These are phyloP conservation scores for Arabidopsis hybrid DNA, from an alignment of 441 rosid genomes.

Conservation along the genomic window DNA sequence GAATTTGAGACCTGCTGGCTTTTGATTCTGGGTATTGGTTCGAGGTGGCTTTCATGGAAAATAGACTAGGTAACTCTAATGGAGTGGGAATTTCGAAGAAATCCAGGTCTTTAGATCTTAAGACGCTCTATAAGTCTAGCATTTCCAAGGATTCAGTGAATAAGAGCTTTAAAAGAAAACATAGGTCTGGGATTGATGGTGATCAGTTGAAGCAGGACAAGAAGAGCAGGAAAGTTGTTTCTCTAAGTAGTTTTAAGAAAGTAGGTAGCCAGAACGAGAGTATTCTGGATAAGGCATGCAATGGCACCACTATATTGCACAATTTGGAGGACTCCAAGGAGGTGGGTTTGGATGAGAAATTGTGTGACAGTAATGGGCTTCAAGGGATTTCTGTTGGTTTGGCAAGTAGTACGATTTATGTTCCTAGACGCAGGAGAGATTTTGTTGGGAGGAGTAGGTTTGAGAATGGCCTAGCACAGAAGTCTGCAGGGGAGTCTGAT, in stretches of 20 bases:
- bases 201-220: constrained; percentile 59
- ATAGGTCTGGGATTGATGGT: constrained; percentile 46
- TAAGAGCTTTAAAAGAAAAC: constrained; percentile 71
- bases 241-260: constrained; percentile 61
- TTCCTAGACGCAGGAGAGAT: constrained; percentile 85
- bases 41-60: constrained; percentile 81
- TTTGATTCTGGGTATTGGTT: constrained; percentile 56
- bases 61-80: constrained; percentile 67
- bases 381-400: constrained; percentile 59
- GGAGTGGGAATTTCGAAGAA: constrained; percentile 78
- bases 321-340: constrained; percentile 52
- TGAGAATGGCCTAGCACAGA: constrained; percentile 50
- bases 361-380: constrained; percentile 46
- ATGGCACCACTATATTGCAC: constrained; percentile 50
- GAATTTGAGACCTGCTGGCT: constrained; percentile 59
- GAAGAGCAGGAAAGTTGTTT: constrained; percentile 67
- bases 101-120: constrained; percentile 91
- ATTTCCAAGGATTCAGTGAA: constrained; percentile 48
- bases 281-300: constrained; percentile 60
- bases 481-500: constrained; percentile 49
- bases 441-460: constrained; percentile 71
- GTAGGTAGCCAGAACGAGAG: constrained; percentile 52
- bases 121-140: constrained; percentile 72
- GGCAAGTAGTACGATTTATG: constrained; percentile 53
- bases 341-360: constrained; percentile 52